phyloP scores from a whole-genome alignment of 441 rosid genomes.

The Gossypium gossypioides region DNA sequence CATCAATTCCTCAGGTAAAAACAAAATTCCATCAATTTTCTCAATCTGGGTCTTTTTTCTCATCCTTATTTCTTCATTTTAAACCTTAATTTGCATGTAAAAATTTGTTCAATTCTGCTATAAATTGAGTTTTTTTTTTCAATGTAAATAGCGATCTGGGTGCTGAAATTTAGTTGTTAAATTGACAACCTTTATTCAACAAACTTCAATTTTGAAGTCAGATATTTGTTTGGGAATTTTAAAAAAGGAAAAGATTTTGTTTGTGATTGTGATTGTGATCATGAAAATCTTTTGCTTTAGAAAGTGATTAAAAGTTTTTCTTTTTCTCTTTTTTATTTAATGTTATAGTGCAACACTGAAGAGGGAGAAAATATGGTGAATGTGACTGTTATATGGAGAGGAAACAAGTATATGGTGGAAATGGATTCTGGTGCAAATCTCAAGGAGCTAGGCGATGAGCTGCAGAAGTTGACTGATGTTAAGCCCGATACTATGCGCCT shows the following conservation, averaged over 20 bases:
- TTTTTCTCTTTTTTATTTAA: background rate
- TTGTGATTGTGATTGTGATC: background rate
- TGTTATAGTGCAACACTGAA: slow-evolving; percentile 32
- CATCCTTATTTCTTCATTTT: background rate
- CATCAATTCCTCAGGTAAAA: slow-evolving; percentile 2
- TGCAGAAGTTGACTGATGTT: slow-evolving; percentile 57
- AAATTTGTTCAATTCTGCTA: slow-evolving; percentile 1
- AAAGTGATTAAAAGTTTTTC: background rate
- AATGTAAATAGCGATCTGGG: background rate
- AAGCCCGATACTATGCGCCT: slow-evolving; percentile 68
- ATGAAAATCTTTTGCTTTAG: background rate
- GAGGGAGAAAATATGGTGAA: slow-evolving; percentile 25
- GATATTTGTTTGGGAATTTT: background rate
- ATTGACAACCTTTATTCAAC: background rate
- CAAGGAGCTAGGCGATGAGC: slow-evolving; percentile 60
- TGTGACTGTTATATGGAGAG: slow-evolving; percentile 62
- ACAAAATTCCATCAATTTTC: background rate
- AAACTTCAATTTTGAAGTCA: background rate
- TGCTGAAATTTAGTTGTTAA: background rate
- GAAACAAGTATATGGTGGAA: slow-evolving; percentile 47
- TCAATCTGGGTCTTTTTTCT: slow-evolving; percentile 7
- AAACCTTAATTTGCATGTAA: background rate
- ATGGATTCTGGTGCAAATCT: slow-evolving; percentile 45
- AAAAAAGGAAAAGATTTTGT: no score
- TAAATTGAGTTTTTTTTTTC: background rate